Percentiles rank a stretch among this genome's conserved stretches.
Conservation (phyloP, 305 asterid genomes). For the Galium porrigens region DNA sequence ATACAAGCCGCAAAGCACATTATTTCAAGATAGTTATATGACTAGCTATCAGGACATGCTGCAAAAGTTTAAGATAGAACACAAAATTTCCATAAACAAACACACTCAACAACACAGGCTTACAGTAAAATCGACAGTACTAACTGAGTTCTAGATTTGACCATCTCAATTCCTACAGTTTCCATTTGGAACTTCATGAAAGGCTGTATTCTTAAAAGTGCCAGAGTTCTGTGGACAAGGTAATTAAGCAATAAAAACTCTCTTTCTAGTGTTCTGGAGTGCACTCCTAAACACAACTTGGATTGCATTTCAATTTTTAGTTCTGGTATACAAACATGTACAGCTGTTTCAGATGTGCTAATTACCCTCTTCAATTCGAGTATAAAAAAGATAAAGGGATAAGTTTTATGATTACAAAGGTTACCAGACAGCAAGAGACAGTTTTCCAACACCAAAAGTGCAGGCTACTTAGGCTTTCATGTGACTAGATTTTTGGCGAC, state of each 20-base stretch:
- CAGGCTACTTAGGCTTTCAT: background rate
- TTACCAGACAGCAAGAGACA: background rate
- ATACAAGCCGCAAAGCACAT: constrained; percentile 25
- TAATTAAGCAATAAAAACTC: background rate
- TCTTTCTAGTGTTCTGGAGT: background rate
- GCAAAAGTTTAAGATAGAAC: background rate
- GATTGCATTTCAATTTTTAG: background rate
- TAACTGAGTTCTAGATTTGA: background rate
- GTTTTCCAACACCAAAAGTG: background rate
- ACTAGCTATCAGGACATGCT: background rate
- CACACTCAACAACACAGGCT: background rate
- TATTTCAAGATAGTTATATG: constrained; percentile 8
- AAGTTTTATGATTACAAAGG: background rate
- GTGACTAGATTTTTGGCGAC: background rate
- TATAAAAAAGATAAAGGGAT: background rate
- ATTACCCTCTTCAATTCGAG: constrained; percentile 1
- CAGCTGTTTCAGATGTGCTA: background rate
- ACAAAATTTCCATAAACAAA: background rate
- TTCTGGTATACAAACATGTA: background rate
- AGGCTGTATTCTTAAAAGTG: background rate
- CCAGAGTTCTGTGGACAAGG: background rate
- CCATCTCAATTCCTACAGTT: background rate
- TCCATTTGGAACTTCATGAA: background rate
- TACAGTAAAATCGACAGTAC: background rate
- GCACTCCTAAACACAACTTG: background rate